Base-by-base conservation (phyloP, 2,329 filamentous ascomycete genomes). In the Diaporthe helianthi region DNA sequence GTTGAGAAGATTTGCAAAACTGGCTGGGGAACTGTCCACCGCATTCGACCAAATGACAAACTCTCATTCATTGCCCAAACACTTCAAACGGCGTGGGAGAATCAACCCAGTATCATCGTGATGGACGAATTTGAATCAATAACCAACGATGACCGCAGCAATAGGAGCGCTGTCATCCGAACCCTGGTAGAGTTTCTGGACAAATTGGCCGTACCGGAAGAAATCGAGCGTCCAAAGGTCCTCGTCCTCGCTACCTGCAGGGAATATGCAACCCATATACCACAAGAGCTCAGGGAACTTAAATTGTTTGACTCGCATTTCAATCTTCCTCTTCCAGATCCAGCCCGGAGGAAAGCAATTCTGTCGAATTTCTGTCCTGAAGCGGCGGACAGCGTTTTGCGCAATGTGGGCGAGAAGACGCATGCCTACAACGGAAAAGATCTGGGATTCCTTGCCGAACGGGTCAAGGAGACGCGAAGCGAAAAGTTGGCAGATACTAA, bases 371-470 rank as follows among this genome's bases (percentile, higher is more conserved):
- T 92, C 69, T 81, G 77, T n/a, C 75, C 83, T 4, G 84, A 82
- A 10, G 81, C 82, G 10, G 83, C 79, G 66, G 83, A 90, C 3
- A 79, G 80, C 1, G 81, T 89, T 12, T 80, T 93, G 22, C 80
- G 84, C 4, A 81, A 84, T 22, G 81, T 97, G 52, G 91, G 91
- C 51, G 87, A 92, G 71, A 88, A 89, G 68, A 97, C 94, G 0
- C 94, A 98, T 76, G 95, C 94, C 4, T 98, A 93, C 78, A 97
- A 93, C 38, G 92, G 92, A 5, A 86, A 87, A 1, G 94, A 98
- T 77, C 83, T 98, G 1, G 82, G 83, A n/a, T 86, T 85, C 17
- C 83, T 98, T 0, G 83, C 92, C 58, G 80, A 85, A 58, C 79
- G 84, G 53, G 86, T 89, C 12, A 78, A 73, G 12, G 51, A 69